Evolutionary conservation across 2,329 filamentous ascomycete genomes (phyloP).

Genomic region (Cryphonectria parasitica): DNA sequence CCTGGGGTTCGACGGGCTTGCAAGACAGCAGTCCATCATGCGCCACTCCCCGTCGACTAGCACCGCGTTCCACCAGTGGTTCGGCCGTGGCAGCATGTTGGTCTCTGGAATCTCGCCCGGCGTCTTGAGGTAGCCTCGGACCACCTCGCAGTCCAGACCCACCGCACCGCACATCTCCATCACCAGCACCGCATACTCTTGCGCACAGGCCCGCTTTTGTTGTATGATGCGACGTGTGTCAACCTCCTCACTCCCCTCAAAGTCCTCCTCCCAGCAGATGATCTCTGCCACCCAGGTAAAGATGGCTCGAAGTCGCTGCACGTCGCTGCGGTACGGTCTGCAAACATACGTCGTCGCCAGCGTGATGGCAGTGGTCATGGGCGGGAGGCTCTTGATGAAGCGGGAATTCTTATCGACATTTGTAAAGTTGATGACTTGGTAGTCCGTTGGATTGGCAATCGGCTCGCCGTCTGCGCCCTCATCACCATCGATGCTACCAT

Average conservation of each 20-base stretch:
- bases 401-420: constrained; percentile 96
- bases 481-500: constrained; percentile 84
- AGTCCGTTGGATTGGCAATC: constrained; percentile 81
- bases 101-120: constrained; percentile 84
- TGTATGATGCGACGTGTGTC: constrained; percentile 85
- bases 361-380: constrained; percentile 78
- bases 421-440: constrained; percentile 75
- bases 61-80: constrained; percentile 98
- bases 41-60: constrained; percentile 95
- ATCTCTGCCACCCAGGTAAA: constrained; percentile 98
- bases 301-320: constrained; percentile 89
- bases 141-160: constrained; percentile 83
- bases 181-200: constrained; percentile 88
- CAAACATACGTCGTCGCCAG: constrained; percentile 92
- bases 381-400: constrained; percentile 82
- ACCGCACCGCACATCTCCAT: constrained; percentile 93
- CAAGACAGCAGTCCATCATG: constrained; percentile 91
- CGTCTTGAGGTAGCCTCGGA: constrained; percentile 87
- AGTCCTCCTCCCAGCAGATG: constrained; percentile 93
- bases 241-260: constrained; percentile 69
- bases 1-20: constrained; percentile 86
- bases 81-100: constrained; percentile 80
- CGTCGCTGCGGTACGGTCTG: constrained; percentile 89
- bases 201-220: constrained; percentile 78
- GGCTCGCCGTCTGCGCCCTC: constrained; percentile 85